Evolutionary conservation across 441 rosid genomes (phyloP).

Genomic region (Populus hybrid): DNA sequence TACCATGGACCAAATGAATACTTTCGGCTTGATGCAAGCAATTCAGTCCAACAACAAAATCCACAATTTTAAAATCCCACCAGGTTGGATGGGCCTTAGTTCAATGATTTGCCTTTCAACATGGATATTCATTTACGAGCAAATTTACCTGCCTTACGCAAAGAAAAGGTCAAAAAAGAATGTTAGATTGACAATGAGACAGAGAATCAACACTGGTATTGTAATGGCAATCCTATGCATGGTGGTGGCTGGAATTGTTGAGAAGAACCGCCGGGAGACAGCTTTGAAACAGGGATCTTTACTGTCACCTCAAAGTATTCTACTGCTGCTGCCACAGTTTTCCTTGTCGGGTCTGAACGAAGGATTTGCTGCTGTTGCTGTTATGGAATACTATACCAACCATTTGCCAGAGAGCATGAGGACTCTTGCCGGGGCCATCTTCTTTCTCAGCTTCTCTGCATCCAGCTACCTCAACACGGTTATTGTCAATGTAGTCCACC

Average conservation of each 20-base stretch:
- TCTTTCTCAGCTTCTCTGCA: slow-evolving; percentile 47
- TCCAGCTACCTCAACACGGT: slow-evolving; percentile 44
- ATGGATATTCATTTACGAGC: slow-evolving; percentile 62
- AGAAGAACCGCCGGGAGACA: slow-evolving; percentile 38
- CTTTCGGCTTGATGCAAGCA: slow-evolving; percentile 49
- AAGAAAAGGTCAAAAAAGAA: slow-evolving; percentile 28
- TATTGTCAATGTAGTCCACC: slow-evolving; percentile 39
- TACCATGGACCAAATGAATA: slow-evolving; percentile 51
- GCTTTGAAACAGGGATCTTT: slow-evolving; percentile 40
- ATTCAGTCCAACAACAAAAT: slow-evolving; percentile 36
- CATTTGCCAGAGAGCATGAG: slow-evolving; percentile 63
- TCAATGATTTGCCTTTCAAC: slow-evolving; percentile 53
- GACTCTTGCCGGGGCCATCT: slow-evolving; percentile 58
- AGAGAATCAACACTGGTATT: slow-evolving; percentile 50
- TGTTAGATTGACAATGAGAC: slow-evolving; percentile 37
- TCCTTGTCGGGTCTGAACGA: slow-evolving; percentile 52
- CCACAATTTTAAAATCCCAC: slow-evolving; percentile 44
- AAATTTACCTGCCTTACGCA: slow-evolving; percentile 26
- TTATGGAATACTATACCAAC: slow-evolving; percentile 57
- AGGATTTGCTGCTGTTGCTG: slow-evolving; percentile 55
- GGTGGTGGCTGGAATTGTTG: slow-evolving; percentile 46
- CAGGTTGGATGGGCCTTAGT: slow-evolving; percentile 54
- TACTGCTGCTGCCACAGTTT: slow-evolving; percentile 53
- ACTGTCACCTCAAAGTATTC: slow-evolving; percentile 39
- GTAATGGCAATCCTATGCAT: slow-evolving; percentile 43